Conservation (phyloP, 805 yeast species). For the Cyberlindnera maclurae region DNA sequence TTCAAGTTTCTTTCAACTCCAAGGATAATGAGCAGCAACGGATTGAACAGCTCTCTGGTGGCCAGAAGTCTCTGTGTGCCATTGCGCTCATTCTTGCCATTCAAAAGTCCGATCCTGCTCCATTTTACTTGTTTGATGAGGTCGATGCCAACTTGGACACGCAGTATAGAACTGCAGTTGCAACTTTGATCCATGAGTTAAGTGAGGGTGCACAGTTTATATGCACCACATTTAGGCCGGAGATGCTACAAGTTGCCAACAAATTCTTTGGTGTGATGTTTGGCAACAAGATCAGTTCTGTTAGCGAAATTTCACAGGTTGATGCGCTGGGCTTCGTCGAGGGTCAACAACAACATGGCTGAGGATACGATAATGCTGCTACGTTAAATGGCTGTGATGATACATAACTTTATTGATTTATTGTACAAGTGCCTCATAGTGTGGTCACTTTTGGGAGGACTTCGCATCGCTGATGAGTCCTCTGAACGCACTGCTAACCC, state of each 20-base stretch:
- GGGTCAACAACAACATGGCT: slow-evolving; percentile 37
- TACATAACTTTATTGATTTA: neutral
- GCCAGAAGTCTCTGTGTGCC: slow-evolving; percentile 96
- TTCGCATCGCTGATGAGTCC: slow-evolving; percentile 41
- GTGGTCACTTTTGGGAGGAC: slow-evolving; percentile 3
- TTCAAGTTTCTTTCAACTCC: slow-evolving; percentile 84
- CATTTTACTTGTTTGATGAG: slow-evolving; percentile 93
- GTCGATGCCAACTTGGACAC: slow-evolving; percentile 94
- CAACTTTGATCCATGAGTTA: slow-evolving; percentile 59
- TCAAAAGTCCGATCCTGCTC: slow-evolving; percentile 94
- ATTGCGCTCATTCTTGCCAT: slow-evolving; percentile 89
- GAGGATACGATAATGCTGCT: slow-evolving; percentile 2
- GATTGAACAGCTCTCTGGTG: slow-evolving; percentile 91
- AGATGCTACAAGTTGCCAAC: slow-evolving; percentile 81
- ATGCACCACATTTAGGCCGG: slow-evolving; percentile 94
- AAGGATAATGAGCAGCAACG: slow-evolving; percentile 77
- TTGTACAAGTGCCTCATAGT: neutral
- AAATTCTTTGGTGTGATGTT: slow-evolving; percentile 84
- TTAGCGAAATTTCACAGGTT: slow-evolving; percentile 59
- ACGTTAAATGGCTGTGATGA: neutral
- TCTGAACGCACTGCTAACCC: slow-evolving; percentile 38
- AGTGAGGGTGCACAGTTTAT: slow-evolving; percentile 79
- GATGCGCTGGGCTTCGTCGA: slow-evolving; percentile 83
- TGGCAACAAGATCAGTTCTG: slow-evolving; percentile 72
- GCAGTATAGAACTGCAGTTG: slow-evolving; percentile 84